Percentiles rank a stretch among this genome's conserved stretches.
Conservation (phyloP, 1,139 yeast species). For the Blastobotrys ciferrii region DNA sequence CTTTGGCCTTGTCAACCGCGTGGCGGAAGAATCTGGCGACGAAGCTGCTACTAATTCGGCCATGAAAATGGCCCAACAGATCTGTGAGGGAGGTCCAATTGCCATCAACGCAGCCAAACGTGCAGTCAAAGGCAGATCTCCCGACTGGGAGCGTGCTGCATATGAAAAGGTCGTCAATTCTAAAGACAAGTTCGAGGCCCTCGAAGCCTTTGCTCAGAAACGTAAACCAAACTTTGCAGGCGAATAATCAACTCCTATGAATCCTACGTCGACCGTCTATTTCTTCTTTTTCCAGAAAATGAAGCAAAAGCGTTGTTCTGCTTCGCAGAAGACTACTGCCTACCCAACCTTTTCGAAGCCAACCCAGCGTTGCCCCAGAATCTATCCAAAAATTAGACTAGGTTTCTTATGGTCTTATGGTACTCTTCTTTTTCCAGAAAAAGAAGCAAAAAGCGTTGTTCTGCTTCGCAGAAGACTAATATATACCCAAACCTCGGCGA, state of each 20-base stretch:
- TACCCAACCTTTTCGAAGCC: too few species aligned
- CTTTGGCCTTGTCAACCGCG: slow-evolving; percentile 31
- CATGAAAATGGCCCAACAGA: slow-evolving; percentile 27
- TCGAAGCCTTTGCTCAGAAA: slow-evolving; percentile 35
- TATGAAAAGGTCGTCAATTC: slow-evolving; percentile 33
- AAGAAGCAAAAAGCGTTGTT: too few species aligned
- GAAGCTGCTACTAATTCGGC: slow-evolving; percentile 27
- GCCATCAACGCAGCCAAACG: slow-evolving; percentile 34
- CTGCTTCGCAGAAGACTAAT: too few species aligned
- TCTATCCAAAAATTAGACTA: too few species aligned
- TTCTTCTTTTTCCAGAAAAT: too few species aligned
- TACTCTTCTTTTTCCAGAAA: too few species aligned
- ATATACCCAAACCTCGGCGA: too few species aligned
- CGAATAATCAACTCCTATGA: slow-evolving; percentile 21
- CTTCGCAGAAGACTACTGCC: too few species aligned
- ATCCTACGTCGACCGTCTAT: too few species aligned
- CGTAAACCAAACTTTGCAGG: slow-evolving; percentile 34
- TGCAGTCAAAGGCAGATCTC: slow-evolving; percentile 32
- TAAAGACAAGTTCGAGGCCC: slow-evolving; percentile 36
- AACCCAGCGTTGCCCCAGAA: too few species aligned
- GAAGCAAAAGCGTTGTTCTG: too few species aligned
- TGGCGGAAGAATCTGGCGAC: slow-evolving; percentile 20
- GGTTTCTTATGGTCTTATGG: too few species aligned
- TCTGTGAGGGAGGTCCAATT: slow-evolving; percentile 35
- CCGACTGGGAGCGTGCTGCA: slow-evolving; percentile 30